These are phyloP conservation scores for Helichrysum umbraculigerum DNA, from an alignment of 129 eudicot genomes.

Conservation along the genomic window DNA sequence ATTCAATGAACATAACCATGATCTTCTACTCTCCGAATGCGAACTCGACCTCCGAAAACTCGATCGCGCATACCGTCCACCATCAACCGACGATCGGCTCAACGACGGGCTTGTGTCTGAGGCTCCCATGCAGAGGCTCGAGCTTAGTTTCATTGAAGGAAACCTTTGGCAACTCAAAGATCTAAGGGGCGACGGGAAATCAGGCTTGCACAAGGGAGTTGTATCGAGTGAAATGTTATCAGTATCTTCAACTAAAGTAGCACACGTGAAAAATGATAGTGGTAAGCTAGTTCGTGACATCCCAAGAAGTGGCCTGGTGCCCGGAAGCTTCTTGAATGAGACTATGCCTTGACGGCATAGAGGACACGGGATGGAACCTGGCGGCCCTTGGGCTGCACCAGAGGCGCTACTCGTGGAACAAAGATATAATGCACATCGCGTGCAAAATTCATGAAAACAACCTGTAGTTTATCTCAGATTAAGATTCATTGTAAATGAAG, in stretches of 20 bases:
- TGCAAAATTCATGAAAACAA: constrained; percentile 87
- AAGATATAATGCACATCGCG: constrained; percentile 71
- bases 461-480: constrained; percentile 43
- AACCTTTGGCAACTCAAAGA: constrained; percentile 49
- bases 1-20: constrained; percentile 81
- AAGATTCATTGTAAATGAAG: neutral
- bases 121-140: constrained; percentile 72
- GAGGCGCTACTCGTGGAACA: constrained; percentile 61
- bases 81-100: constrained; percentile 35
- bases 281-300: constrained; percentile 64
- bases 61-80: constrained; percentile 39
- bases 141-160: constrained; percentile 57
- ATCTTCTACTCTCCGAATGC: constrained; percentile 55
- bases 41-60: constrained; percentile 67
- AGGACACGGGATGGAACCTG: constrained; percentile 89
- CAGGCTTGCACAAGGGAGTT: constrained; percentile 70
- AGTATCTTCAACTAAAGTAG: constrained; percentile 39
- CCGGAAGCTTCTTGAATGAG: constrained; percentile 59
- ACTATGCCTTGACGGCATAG: constrained; percentile 86
- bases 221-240: constrained; percentile 34
- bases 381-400: constrained; percentile 60
- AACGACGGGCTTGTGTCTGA: constrained; percentile 50
- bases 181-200: constrained; percentile 50
- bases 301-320: constrained; percentile 46
- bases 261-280: constrained; percentile 59